phyloP scores from a whole-genome alignment of 2,329 filamentous ascomycete species.

The Aureobasidium sp. region DNA sequence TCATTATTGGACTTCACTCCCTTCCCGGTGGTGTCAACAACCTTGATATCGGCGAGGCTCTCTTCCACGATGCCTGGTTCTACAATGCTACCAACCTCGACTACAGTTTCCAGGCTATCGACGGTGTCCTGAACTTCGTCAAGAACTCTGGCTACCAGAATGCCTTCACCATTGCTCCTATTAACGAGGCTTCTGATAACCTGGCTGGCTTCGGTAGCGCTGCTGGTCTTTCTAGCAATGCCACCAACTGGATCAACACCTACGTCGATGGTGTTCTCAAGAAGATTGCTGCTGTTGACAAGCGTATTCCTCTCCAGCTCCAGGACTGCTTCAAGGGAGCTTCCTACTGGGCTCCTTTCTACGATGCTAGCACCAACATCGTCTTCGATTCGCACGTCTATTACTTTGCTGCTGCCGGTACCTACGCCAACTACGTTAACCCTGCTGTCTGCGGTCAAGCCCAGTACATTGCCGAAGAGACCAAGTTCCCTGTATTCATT shows the following conservation, averaged over 20 bases:
- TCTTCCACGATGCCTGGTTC: slow-evolving; percentile 6
- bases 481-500: background rate
- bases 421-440: background rate
- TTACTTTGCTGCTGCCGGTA: slow-evolving; percentile 1
- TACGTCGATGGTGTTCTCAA: background rate
- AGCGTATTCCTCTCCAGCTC: background rate
- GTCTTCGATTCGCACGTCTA: slow-evolving; percentile 15
- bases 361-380: background rate
- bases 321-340: slow-evolving; percentile 9
- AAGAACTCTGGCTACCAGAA: background rate
- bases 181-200: background rate
- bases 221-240: no score
- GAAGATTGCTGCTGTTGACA: slow-evolving; percentile 1
- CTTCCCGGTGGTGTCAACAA: slow-evolving; percentile 64
- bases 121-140: background rate
- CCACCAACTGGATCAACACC: background rate
- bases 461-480: background rate
- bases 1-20: slow-evolving; percentile 56
- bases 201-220: background rate
- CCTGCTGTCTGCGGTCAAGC: background rate
- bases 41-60: slow-evolving; percentile 10
- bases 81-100: background rate
- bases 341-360: slow-evolving; percentile 4
- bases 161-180: background rate
- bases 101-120: background rate